phyloP scores from a whole-genome alignment of 176 grass and related monocot genomes.

The Cenchrus americanus region DNA sequence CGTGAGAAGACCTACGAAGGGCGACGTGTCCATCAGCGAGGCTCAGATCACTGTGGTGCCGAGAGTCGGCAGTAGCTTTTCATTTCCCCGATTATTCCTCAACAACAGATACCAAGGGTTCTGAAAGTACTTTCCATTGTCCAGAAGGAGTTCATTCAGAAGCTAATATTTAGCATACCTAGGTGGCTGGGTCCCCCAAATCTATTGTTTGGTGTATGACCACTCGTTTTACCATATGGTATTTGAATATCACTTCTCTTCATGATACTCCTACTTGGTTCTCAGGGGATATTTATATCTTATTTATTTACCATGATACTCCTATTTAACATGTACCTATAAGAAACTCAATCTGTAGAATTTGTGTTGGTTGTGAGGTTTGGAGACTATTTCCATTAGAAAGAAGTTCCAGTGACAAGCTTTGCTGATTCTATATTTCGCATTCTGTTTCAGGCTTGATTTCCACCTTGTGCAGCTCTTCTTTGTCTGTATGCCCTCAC shows the following conservation, averaged over 20 bases:
- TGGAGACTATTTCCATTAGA: constrained; percentile 13
- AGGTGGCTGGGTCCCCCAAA: neutral
- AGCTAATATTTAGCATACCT: neutral
- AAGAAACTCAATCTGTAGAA: constrained; percentile 20
- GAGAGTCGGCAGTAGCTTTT: too few species aligned
- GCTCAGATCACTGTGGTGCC: too few species aligned
- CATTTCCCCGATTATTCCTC: too few species aligned
- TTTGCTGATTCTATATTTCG: constrained; percentile 27
- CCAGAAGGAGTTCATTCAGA: neutral
- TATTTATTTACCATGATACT: constrained; percentile 18
- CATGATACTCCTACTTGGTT: neutral
- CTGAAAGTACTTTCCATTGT: neutral
- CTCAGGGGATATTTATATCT: neutral
- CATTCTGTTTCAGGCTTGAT: constrained; percentile 69
- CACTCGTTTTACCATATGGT: neutral
- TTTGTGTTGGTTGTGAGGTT: neutral
- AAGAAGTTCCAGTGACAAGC: constrained; percentile 6
- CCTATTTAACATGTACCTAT: neutral
- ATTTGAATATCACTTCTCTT: neutral
- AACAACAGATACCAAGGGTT: neutral
- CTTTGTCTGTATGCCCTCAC: constrained; percentile 88
- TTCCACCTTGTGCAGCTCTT: constrained; percentile 98
- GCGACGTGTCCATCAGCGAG: too few species aligned
- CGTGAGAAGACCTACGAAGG: too few species aligned
- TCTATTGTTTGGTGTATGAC: neutral